Evolutionary conservation across 768 basidiomycete genomes (phyloP).

Genomic region (Trametes elegans): DNA sequence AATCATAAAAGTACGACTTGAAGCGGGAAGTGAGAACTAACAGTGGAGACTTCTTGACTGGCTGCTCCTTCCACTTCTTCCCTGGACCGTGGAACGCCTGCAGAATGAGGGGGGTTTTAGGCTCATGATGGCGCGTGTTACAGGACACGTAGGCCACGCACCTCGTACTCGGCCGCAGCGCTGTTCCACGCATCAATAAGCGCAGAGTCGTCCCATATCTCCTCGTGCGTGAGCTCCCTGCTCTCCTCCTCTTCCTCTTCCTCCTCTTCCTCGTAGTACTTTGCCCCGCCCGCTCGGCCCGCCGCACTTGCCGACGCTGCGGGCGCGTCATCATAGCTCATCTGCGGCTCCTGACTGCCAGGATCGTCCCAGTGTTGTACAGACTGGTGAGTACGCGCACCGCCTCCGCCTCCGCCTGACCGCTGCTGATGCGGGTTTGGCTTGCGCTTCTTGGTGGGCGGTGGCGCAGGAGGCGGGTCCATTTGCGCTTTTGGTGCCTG

Average conservation of each 20-base stretch:
- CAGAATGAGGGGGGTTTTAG: background rate
- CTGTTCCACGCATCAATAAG: slow-evolving; percentile 84
- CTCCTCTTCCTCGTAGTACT: slow-evolving; percentile 26
- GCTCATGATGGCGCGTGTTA: background rate
- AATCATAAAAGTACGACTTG: background rate
- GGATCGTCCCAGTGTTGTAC: slow-evolving; percentile 48
- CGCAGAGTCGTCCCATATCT: slow-evolving; percentile 86
- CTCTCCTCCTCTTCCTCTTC: slow-evolving; percentile 50
- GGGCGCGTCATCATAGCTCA: slow-evolving; percentile 34
- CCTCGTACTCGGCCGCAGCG: slow-evolving; percentile 78
- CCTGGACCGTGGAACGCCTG: slow-evolving; percentile 66
- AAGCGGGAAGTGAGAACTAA: slow-evolving; percentile 28
- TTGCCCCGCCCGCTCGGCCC: slow-evolving; percentile 23
- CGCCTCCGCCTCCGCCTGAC: background rate
- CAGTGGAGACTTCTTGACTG: slow-evolving; percentile 71
- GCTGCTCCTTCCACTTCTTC: slow-evolving; percentile 71
- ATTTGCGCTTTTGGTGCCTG: slow-evolving; percentile 18
- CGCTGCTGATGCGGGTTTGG: slow-evolving; percentile 36
- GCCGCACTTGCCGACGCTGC: slow-evolving; percentile 1
- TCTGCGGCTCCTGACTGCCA: slow-evolving; percentile 23
- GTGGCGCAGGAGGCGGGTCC: slow-evolving; percentile 24
- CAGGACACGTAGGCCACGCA: slow-evolving; percentile 25
- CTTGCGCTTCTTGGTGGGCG: slow-evolving; percentile 58
- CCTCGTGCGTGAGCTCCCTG: slow-evolving; percentile 63
- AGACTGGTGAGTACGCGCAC: too few relatives aligned